These are phyloP conservation scores for Candida ponderosae DNA, from an alignment of 805 yeast genomes.

Conservation along the genomic window DNA sequence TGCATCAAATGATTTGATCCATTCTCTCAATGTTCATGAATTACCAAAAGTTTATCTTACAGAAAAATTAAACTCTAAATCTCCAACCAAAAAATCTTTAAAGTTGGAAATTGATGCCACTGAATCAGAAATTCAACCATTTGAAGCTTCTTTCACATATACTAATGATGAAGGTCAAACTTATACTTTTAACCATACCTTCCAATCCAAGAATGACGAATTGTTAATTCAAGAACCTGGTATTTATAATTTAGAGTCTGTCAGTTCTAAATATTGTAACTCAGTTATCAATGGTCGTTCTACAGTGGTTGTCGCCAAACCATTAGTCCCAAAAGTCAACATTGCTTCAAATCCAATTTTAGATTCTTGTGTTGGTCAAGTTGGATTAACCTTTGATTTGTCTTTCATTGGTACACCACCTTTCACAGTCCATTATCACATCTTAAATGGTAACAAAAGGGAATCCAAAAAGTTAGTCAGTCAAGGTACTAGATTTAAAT, in stretches of 20 bases:
- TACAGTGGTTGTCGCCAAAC: slow-evolving; percentile 45
- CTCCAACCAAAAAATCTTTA: slow-evolving; percentile 31
- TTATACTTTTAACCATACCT: slow-evolving; percentile 13
- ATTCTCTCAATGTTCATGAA: slow-evolving; percentile 44
- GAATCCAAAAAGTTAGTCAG: slow-evolving; percentile 30
- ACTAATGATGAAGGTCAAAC: slow-evolving; percentile 19
- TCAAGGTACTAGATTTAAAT: slow-evolving; percentile 40
- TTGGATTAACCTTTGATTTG: slow-evolving; percentile 73
- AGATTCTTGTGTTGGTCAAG: slow-evolving; percentile 89
- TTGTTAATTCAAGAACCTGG: slow-evolving; percentile 55
- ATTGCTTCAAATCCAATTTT: slow-evolving; percentile 44
- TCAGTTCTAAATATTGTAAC: slow-evolving; percentile 55
- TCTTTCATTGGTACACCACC: slow-evolving; percentile 75
- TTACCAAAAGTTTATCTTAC: slow-evolving; percentile 43
- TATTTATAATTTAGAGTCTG: slow-evolving; percentile 44
- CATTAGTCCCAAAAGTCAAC: slow-evolving; percentile 42
- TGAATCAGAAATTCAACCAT: slow-evolving; percentile 24
- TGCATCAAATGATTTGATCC: slow-evolving; percentile 27
- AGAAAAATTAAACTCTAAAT: slow-evolving; percentile 27
- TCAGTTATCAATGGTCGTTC: slow-evolving; percentile 57
- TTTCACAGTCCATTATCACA: slow-evolving; percentile 54
- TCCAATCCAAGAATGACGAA: slow-evolving; percentile 22
- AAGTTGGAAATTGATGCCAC: slow-evolving; percentile 23
- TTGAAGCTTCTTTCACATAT: slow-evolving; percentile 24
- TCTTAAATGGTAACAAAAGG: slow-evolving; percentile 27